Evolutionary conservation across 2,329 filamentous ascomycete species (phyloP), one percentile per base, ranked within the genome.

Genomic region (Mycocentrospora acerina): DNA sequence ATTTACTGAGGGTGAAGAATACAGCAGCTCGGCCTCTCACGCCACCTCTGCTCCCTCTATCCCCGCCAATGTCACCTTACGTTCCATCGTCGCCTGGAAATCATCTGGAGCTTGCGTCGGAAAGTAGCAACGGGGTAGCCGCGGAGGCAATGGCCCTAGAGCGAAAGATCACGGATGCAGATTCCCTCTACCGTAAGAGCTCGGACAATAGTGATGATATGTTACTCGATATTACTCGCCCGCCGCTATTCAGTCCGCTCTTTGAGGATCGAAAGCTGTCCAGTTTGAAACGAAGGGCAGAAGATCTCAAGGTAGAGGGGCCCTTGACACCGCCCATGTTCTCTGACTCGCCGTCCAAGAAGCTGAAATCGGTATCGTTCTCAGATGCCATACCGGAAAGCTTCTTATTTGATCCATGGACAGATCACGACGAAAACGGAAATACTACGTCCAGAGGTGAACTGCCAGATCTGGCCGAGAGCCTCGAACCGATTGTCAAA

Each of bases 21-120:
- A 34, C 37, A 27, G 46, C 32, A 18, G 26, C 51, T 4, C 55
- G 59, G 22, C 61, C 62, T 12, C 9, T 75, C n/a, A 71, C 73
- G 2, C 75, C 75, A n/a, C 72, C 72, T 4, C 48, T 78, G 7
- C 60, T 77, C 13, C 71, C 74, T 13, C 38, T 69, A 3, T 71
- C 71, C 18, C 73, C 72, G 17, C 53, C 63, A 6, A 35, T 58
- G 18, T 62, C 53, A 29, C 70, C 68, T 4, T 66, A 67, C 25
- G 42, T 68, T 27, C 68, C 70, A 4, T 70, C 67, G 4, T 71
- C 70, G 4, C 63, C 68, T 4, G 59, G 47, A 7, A 62, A 62
- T 34, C 50, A 54, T 25, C 41, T 75, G 8, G 55, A 67, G n/a
- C 40, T 70, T 11, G 43, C 66, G 2, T 66, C 69, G 7, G 64